A percentile compares a stretch with the other conserved stretches of the same genome.
Conservation (phyloP, 2,329 filamentous ascomycete genomes). For the Neofusicoccum parvum region DNA sequence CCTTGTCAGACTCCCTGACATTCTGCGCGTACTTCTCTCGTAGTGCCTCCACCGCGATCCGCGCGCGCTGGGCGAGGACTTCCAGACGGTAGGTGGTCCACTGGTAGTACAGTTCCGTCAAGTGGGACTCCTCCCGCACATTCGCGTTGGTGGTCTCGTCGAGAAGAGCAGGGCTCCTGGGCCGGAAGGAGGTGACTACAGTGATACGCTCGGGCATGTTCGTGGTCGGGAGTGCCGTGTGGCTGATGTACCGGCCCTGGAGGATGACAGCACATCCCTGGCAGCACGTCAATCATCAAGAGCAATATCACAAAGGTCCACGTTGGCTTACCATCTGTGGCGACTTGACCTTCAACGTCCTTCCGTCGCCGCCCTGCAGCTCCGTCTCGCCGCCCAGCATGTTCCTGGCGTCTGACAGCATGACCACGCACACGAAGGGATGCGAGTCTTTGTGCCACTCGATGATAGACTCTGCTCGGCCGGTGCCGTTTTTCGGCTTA, state of each 20-base stretch:
- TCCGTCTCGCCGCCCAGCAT: constrained; percentile 62
- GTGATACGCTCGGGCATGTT: constrained; percentile 50
- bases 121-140: constrained; percentile 23
- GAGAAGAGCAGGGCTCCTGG: constrained; percentile 41
- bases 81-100: constrained; percentile 3
- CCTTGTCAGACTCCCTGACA: constrained; percentile 26
- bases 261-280: constrained; percentile 42
- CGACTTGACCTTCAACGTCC: constrained; percentile 48
- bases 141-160: constrained; percentile 46
- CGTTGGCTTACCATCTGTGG: constrained; percentile 42
- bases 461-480: constrained; percentile 20
- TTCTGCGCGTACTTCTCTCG: constrained; percentile 29
- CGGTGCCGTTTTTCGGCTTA: not conserved
- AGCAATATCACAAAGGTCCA: not conserved
- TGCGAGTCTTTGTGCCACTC: constrained; percentile 56
- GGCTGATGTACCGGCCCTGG: constrained; percentile 51
- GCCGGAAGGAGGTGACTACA: constrained; percentile 51
- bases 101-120: not conserved
- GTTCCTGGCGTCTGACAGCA: constrained; percentile 51
- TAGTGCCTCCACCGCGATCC: constrained; percentile 26
- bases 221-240: constrained; percentile 45
- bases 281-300: not conserved
- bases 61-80: constrained; percentile 7
- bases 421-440: constrained; percentile 56
- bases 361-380: constrained; percentile 55